phyloP scores from a whole-genome alignment of 1,284 basidiomycete species.

The Cryptococcus sp. region DNA sequence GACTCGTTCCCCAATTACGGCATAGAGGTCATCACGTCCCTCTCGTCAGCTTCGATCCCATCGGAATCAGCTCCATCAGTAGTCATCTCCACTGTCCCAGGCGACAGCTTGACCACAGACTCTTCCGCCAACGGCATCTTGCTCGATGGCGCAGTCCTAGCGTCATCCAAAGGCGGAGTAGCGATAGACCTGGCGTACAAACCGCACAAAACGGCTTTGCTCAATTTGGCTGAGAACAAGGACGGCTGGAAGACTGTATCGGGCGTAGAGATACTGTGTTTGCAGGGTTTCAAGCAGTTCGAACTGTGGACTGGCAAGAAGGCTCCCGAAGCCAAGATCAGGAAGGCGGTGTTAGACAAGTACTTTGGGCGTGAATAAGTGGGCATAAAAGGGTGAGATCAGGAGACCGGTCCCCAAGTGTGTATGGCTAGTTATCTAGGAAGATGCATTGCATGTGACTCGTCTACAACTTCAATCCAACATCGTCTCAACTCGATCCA shows the following conservation, averaged over 20 bases:
- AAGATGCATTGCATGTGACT: too few relatives aligned
- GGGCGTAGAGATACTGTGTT: conserved; percentile 79
- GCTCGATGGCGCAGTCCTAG: conserved; percentile 58
- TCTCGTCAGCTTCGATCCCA: conserved; percentile 65
- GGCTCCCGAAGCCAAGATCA: conserved; percentile 54
- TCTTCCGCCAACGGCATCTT: conserved; percentile 56
- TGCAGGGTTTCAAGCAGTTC: conserved; percentile 85
- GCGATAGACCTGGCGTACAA: conserved; percentile 92
- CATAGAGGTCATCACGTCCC: conserved; percentile 56
- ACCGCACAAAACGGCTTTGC: conserved; percentile 61
- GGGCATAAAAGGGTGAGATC: too few relatives aligned
- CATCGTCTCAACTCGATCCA: background rate
- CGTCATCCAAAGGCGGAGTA: conserved; percentile 59
- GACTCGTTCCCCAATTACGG: conserved; percentile 61
- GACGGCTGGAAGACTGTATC: conserved; percentile 69
- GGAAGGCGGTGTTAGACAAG: conserved; percentile 52
- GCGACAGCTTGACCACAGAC: conserved; percentile 63
- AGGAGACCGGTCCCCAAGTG: too few relatives aligned
- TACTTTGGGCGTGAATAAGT: conserved; percentile 28
- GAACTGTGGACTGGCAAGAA: conserved; percentile 70
- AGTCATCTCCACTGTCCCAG: conserved; percentile 83
- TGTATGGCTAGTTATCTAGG: too few relatives aligned
- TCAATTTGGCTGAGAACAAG: conserved; percentile 46
- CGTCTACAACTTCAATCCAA: too few relatives aligned
- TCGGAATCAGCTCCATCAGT: conserved; percentile 63